Evolutionary conservation across 495 filamentous ascomycete species (phyloP).

Genomic region (Penicillium diatomitis): DNA sequence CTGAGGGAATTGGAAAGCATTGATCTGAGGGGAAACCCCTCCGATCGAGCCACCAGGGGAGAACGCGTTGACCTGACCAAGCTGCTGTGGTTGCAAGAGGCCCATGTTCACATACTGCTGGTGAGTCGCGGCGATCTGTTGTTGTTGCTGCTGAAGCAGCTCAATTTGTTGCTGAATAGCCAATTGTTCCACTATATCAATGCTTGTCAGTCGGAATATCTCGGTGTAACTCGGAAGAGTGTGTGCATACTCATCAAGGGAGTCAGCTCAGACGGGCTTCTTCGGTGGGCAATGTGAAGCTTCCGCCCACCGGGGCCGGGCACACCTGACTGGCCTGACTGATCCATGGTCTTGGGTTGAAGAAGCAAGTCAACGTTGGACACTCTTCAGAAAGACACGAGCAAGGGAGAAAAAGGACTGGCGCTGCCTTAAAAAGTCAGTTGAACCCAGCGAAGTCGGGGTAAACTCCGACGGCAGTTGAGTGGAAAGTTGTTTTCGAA

Average conservation of each 20-base stretch:
- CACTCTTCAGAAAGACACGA: slow-evolving; percentile 12
- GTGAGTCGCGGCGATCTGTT: slow-evolving; percentile 91
- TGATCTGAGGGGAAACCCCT: slow-evolving; percentile 72
- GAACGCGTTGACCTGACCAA: slow-evolving; percentile 58
- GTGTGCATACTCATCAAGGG: slow-evolving; percentile 87
- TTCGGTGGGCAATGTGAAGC: slow-evolving; percentile 93
- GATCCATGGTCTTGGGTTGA: slow-evolving; percentile 58
- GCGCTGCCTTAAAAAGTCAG: slow-evolving; percentile 19
- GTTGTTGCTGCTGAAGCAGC: slow-evolving; percentile 93
- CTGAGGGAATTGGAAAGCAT: slow-evolving; percentile 82
- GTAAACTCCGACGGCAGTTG: slow-evolving; percentile 22
- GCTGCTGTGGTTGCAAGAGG: slow-evolving; percentile 76
- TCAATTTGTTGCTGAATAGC: slow-evolving; percentile 99
- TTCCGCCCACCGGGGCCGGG: slow-evolving; percentile 80
- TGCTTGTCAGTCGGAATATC: too few relatives aligned
- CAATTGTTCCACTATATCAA: slow-evolving; percentile 79
- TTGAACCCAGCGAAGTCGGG: slow-evolving; percentile 12
- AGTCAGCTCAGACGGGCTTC: slow-evolving; percentile 95
- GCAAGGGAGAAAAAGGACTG: slow-evolving; percentile 13
- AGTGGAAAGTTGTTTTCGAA: slow-evolving; percentile 11
- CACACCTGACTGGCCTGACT: slow-evolving; percentile 65
- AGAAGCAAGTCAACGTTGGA: slow-evolving; percentile 12
- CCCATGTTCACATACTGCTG: slow-evolving; percentile 98
- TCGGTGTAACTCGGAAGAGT: not conserved
- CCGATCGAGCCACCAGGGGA: slow-evolving; percentile 54